Evolutionary conservation across 2,329 filamentous ascomycete species (phyloP).

Genomic region (Gaeumannomyces tritici): DNA sequence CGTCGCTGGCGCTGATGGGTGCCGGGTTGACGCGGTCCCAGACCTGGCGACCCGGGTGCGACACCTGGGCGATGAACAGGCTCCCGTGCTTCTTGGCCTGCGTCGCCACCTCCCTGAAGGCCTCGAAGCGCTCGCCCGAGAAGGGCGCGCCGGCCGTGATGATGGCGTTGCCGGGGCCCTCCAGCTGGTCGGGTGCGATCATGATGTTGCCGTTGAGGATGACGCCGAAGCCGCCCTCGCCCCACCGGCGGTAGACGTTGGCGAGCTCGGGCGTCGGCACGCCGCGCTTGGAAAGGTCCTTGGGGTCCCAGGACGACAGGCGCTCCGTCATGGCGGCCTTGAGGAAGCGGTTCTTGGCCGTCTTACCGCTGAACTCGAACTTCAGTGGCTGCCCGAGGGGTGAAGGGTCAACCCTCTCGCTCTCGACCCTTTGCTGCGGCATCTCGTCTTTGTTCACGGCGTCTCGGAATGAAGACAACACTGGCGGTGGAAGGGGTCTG

Average conservation of each 20-base stretch:
- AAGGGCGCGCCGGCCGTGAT: slow-evolving; percentile 42
- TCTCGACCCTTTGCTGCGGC: slow-evolving; percentile 26
- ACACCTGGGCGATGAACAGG: slow-evolving; percentile 51
- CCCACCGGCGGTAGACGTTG: slow-evolving; percentile 52
- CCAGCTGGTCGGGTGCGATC: slow-evolving; percentile 50
- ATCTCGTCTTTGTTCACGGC: slow-evolving; percentile 9
- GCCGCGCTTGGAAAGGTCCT: slow-evolving; percentile 37
- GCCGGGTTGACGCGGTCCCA: slow-evolving; percentile 20
- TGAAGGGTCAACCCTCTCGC: slow-evolving; percentile 16
- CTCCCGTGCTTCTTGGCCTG: slow-evolving; percentile 47
- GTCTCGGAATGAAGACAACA: background rate
- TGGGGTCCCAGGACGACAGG: slow-evolving; percentile 49
- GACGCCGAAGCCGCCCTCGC: slow-evolving; percentile 36
- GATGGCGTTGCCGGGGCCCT: slow-evolving; percentile 46
- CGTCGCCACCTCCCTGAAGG: slow-evolving; percentile 45
- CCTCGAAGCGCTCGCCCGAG: slow-evolving; percentile 50
- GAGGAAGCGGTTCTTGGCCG: slow-evolving; percentile 55
- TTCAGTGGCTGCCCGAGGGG: slow-evolving; percentile 34
- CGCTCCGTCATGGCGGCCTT: slow-evolving; percentile 61
- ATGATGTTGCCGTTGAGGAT: slow-evolving; percentile 23
- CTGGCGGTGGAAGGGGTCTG: too few species aligned
- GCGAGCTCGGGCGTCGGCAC: slow-evolving; percentile 28
- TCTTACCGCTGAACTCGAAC: slow-evolving; percentile 41
- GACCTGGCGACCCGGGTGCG: slow-evolving; percentile 51
- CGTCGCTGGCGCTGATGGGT: slow-evolving; percentile 16